Evolutionary conservation across 2,329 filamentous ascomycete species (phyloP).

Genomic region (Colletotrichum destructivum): DNA sequence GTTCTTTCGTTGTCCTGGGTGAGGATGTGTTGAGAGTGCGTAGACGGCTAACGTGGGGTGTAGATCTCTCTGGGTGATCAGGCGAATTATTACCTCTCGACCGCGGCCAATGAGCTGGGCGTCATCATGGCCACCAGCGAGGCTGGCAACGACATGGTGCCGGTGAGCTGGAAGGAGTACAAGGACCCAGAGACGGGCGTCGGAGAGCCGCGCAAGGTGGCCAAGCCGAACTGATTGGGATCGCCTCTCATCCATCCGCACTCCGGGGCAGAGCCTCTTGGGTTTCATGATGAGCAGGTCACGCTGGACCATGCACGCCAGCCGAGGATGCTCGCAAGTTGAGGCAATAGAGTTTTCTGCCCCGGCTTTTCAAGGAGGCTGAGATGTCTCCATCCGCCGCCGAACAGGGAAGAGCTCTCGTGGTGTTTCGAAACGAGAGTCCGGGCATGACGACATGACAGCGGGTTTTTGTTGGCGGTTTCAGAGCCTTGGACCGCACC

Average conservation of each 20-base stretch:
- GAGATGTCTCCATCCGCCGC: conserved; percentile 5
- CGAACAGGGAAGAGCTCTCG: conserved; percentile 25
- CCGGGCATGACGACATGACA: conserved; percentile 31
- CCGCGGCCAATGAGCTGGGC: conserved; percentile 90
- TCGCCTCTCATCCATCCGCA: background rate
- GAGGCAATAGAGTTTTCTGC: conserved; percentile 13
- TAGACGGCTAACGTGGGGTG: conserved; percentile 32
- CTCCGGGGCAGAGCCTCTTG: background rate
- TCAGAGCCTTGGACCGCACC: conserved; percentile 13
- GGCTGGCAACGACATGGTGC: conserved; percentile 90
- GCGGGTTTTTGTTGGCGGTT: conserved; percentile 18
- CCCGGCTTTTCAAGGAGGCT: conserved; percentile 31
- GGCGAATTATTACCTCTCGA: conserved; percentile 94
- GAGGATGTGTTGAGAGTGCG: background rate
- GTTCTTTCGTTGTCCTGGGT: conserved; percentile 48
- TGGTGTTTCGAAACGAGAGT: conserved; percentile 33
- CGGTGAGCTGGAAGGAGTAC: conserved; percentile 96
- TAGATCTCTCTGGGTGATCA: conserved; percentile 93
- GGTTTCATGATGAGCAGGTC: conserved; percentile 5
- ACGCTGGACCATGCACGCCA: conserved; percentile 18
- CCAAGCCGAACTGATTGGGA: conserved; percentile 82
- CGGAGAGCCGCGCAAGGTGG: conserved; percentile 90
- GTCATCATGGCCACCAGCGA: conserved; percentile 95
- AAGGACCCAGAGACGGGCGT: conserved; percentile 84
- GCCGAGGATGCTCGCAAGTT: conserved; percentile 32